Evolutionary conservation across 305 asterid genomes (phyloP), one percentile per base, ranked within the genome.

Genomic region (Fraxinus dipetala): DNA sequence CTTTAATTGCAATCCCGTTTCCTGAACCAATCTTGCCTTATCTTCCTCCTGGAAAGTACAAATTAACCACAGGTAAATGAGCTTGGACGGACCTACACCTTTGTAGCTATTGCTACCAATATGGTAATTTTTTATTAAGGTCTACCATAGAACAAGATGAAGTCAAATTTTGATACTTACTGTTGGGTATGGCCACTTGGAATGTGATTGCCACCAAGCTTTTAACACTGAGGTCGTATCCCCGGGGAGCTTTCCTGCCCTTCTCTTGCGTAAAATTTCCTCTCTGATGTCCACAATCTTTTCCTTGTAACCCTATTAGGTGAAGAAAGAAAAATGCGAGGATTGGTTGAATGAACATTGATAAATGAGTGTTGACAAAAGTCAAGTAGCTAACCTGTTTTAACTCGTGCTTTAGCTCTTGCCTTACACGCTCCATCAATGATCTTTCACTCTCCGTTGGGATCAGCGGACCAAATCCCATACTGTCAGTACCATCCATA

Each of bases 381-480:
- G n/a, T 67, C 10, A 2, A 67, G 74, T 67, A 22, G 2, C 7
- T 67, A 79, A 90, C 92, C 83, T 90, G 89, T 78, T 89, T 90
- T 20, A 90, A 45, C 72, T 90, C 94, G n/a, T 88, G 89, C 82
- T 91, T 91, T 31, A 91, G 88, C 90, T 91, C 94, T 77, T 88
- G 94, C 87, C 92, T 89, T 56, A 90, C 94, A 51, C 94, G 91
- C 87, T 90, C 94, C 92, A 90, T 89, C 84, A 90, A 69, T 20
- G 94, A 88, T 76, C 90, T 84, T 77, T 91, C 92, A 56, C 87
- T 89, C 84, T 91, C 94, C 5, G 94, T 89, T 40, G 91, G 94
- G 72, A 91, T 54, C 70, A 89, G 82, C 13, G 92, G 90, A 79
- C 94, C 94, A 63, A 89, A 88, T 18, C 92, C 94, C 87, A 89